Evolutionary conservation across 2,329 filamentous ascomycete genomes (phyloP).

Genomic region (Scedosporium boydii): DNA sequence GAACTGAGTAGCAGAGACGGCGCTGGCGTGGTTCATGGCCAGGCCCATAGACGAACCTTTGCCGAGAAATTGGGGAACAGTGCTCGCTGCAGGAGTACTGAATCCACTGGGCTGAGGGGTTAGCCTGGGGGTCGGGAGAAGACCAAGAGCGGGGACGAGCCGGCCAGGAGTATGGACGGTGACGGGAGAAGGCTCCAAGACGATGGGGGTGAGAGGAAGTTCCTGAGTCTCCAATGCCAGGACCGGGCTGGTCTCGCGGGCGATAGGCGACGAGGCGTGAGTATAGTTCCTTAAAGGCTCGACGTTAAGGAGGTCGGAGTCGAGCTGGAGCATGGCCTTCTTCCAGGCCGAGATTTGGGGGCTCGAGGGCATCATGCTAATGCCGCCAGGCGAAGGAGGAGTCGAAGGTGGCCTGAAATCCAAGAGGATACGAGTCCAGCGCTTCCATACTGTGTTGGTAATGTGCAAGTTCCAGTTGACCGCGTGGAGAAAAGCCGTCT

Average conservation of each 20-base stretch:
- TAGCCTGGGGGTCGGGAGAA: constrained; percentile 49
- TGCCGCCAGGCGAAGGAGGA: constrained; percentile 41
- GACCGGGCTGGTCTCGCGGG: constrained; percentile 3
- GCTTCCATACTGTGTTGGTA: constrained; percentile 76
- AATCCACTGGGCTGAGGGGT: constrained; percentile 46
- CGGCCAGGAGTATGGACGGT: constrained; percentile 34
- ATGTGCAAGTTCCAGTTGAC: constrained; percentile 96
- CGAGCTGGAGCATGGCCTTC: constrained; percentile 45
- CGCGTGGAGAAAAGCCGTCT: constrained; percentile 80
- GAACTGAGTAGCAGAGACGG: constrained; percentile 33
- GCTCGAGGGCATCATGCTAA: constrained; percentile 2
- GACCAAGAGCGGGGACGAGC: constrained; percentile 41
- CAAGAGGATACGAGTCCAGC: constrained; percentile 88
- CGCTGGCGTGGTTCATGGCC: constrained; percentile 48
- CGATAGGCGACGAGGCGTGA: background rate
- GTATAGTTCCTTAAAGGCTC: constrained; percentile 31
- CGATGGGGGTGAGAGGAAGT: constrained; percentile 22
- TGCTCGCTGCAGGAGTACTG: constrained; percentile 51
- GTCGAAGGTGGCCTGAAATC: constrained; percentile 66
- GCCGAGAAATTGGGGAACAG: constrained; percentile 37
- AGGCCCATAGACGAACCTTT: constrained; percentile 49
- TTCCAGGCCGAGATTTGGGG: constrained; percentile 33
- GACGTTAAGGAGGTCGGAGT: constrained; percentile 49
- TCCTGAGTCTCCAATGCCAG: constrained; percentile 3
- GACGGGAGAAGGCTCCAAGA: constrained; percentile 38